phyloP scores from a whole-genome alignment of 169 alveolate genomes.

The Theileria parva region DNA sequence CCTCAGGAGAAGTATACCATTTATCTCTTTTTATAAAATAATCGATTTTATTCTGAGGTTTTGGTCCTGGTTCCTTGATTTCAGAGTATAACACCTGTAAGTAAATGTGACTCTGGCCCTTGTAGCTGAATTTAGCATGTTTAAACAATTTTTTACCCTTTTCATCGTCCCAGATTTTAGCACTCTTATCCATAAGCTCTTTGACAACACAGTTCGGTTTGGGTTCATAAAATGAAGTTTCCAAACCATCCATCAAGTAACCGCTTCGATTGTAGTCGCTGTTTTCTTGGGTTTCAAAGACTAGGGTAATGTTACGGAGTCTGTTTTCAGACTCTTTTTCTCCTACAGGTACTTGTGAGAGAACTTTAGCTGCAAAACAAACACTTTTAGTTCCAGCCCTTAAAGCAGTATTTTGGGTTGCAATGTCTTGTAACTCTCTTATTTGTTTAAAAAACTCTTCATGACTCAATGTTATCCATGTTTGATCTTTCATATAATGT shows the following conservation, averaged over 20 bases:
- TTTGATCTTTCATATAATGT: not conserved
- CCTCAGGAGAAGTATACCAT: not conserved
- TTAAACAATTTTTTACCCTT: not conserved
- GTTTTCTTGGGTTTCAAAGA: not conserved
- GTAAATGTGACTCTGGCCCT: not conserved
- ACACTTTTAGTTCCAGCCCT: not conserved
- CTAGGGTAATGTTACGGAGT: not conserved
- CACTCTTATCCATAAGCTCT: not conserved
- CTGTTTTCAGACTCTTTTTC: not conserved
- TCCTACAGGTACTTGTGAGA: not conserved
- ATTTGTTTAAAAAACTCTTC: not conserved
- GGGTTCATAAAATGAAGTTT: slow-evolving; percentile 6
- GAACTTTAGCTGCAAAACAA: not conserved
- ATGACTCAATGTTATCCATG: not conserved
- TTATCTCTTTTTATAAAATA: slow-evolving; percentile 13
- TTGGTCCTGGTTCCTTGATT: not conserved
- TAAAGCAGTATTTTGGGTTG: not conserved
- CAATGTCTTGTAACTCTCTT: not conserved
- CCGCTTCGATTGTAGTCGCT: not conserved
- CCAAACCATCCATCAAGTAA: slow-evolving; percentile 12
- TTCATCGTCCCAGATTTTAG: not conserved
- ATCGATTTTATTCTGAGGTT: not conserved
- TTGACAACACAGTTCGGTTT: slow-evolving; percentile 1
- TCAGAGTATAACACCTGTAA: not conserved
- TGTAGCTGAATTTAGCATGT: slow-evolving; percentile 12